A percentile compares a stretch with the other conserved stretches of the same genome.
Conservation (phyloP, 371 early-diverging fungal genomes). For the Mortierella sp. region DNA sequence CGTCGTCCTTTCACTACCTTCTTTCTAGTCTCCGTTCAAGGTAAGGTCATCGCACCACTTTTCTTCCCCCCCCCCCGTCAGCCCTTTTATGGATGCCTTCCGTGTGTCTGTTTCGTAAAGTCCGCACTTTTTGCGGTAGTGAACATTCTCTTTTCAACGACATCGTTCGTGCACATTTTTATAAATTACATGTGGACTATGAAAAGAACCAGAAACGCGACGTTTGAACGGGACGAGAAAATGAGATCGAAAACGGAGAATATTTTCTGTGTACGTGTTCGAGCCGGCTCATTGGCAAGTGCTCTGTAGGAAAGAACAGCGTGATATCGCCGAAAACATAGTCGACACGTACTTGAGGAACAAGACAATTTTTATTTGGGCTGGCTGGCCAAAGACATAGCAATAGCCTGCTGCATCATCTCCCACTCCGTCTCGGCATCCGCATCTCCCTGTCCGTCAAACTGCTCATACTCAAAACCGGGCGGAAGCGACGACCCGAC, state of each 20-base stretch:
- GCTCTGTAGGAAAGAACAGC: no score
- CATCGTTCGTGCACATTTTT: background rate
- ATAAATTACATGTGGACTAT: background rate
- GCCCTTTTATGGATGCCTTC: background rate
- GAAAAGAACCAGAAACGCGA: no score
- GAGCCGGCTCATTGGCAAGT: no score
- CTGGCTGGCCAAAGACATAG: constrained; percentile 28
- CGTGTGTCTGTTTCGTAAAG: background rate
- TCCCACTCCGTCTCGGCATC: constrained; percentile 40
- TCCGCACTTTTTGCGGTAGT: constrained; percentile 4
- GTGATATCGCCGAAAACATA: no score
- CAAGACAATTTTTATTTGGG: background rate
- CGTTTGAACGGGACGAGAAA: no score
- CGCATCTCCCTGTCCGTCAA: background rate
- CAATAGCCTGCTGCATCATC: constrained; percentile 54
- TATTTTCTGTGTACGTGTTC: no score
- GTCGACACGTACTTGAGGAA: background rate
- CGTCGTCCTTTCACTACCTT: background rate
- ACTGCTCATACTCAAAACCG: constrained; percentile 20
- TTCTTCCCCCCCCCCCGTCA: background rate
- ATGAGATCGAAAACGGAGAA: no score
- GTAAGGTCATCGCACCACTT: background rate
- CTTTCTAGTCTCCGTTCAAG: background rate
- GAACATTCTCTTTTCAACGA: background rate
- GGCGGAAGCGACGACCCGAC: constrained; percentile 13